Base-by-base conservation (phyloP, 1,284 basidiomycete species). In the Ganoderma resinaceum region DNA sequence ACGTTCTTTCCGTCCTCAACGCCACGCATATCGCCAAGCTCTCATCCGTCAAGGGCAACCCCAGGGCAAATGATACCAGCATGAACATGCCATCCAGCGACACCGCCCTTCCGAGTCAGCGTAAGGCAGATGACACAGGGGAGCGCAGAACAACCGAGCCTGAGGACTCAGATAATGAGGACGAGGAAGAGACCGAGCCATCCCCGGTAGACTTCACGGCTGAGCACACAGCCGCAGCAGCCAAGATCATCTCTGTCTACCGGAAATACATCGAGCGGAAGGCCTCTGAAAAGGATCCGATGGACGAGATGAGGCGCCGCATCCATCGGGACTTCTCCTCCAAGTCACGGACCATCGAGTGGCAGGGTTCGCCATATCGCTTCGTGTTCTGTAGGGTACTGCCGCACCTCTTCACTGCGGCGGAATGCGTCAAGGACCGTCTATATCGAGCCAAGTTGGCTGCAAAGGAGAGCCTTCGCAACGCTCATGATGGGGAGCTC, bases 341-440 rank as follows among this genome's bases (percentile, higher is more conserved):
- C 42, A 76, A 78, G 31, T 77, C 79, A 1, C 68, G 67, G 16
- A 70, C 69, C 9, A 78, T 80, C 14, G 68, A 74, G 6, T 83
- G 83, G 82, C 62, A 75, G 4, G 61, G 61, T 18, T 73, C 68
- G 11, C 67, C 61, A 14, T 87, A 89, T 69, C 81, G 82, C 29
- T 66, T 77, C 0, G 75, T 86, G n/a, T 86, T 84, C 74, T 79
- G 87, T 0, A 84, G 86, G 3, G 82, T 84, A 1, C 76, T 89
- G 3, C 86, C 87, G 2, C 82, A 81, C 70, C 75, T 86, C 8
- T 76, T 88, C 23, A 75, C 83, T 3, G 85, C 80, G 66, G 78
- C 89, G 16, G 82, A 87, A 37, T 74, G 76, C 23, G 75, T 80
- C 7, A 75, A 65, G 60, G 60, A 71, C 0, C 66, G 77, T 31